phyloP scores from a whole-genome alignment of 208 protist genomes.

The Leishmania amazonensis region DNA sequence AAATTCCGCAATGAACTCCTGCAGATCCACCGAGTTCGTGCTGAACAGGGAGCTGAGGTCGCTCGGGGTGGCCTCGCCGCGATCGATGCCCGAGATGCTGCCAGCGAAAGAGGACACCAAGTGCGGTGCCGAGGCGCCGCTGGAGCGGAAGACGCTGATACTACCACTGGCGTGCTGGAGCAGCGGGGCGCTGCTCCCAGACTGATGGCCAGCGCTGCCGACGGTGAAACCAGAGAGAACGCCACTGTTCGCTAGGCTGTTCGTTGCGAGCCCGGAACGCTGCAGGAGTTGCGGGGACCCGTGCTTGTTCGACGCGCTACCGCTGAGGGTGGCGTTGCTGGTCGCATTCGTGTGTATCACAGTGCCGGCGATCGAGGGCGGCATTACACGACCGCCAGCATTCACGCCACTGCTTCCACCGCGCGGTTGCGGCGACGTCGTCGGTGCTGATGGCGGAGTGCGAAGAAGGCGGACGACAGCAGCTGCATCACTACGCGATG shows the following conservation, averaged over 20 bases:
- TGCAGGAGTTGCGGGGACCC: conserved; percentile 9
- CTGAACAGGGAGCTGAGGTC: conserved; percentile 62
- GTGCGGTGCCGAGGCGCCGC: not conserved
- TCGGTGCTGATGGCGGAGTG: conserved; percentile 12
- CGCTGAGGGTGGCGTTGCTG: not conserved
- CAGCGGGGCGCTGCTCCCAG: not conserved
- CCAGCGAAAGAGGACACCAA: conserved; percentile 5
- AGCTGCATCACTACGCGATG: not conserved
- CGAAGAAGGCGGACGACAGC: not conserved
- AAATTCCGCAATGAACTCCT: conserved; percentile 71
- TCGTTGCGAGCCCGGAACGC: conserved; percentile 5
- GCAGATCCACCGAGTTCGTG: conserved; percentile 66
- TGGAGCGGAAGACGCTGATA: not conserved
- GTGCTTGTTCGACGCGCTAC: conserved; percentile 13
- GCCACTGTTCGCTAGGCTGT: conserved; percentile 5
- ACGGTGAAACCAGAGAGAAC: not conserved
- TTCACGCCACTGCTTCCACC: conserved; percentile 2
- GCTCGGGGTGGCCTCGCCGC: conserved; percentile 33
- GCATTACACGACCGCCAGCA: not conserved
- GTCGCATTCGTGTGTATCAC: not conserved
- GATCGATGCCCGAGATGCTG: conserved; percentile 26
- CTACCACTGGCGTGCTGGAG: conserved; percentile 1
- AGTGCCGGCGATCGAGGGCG: not conserved
- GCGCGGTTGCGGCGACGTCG: conserved; percentile 7
- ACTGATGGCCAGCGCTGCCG: not conserved